phyloP scores from a whole-genome alignment of 306 rosid genomes.

The Psophocarpus tetragonolobus region DNA sequence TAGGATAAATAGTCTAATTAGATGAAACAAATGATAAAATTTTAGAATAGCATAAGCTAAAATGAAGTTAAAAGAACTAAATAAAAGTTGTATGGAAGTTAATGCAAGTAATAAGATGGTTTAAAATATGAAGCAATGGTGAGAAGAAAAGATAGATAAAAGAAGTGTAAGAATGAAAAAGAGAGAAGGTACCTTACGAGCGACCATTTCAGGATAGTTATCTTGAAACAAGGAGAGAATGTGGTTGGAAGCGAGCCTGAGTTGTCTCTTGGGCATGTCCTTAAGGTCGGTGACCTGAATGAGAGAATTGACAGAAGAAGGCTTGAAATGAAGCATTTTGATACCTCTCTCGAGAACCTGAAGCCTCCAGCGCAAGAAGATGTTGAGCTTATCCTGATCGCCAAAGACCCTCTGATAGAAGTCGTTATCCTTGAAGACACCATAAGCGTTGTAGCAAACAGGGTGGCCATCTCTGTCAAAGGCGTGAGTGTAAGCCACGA shows the following conservation, averaged over 20 bases:
- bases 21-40: too few relatives aligned
- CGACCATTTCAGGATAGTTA: conserved; percentile 91
- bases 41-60: too few relatives aligned
- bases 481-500: conserved; percentile 78
- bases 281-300: conserved; percentile 90
- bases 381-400: conserved; percentile 75
- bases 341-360: conserved; percentile 82
- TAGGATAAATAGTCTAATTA: too few relatives aligned
- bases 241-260: conserved; percentile 78
- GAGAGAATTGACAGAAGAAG: conserved; percentile 75
- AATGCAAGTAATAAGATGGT: neutral
- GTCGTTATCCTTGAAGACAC: conserved; percentile 64
- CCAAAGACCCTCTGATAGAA: conserved; percentile 79
- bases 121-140: too few relatives aligned
- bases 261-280: conserved; percentile 94
- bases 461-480: conserved; percentile 78
- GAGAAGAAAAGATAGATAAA: too few relatives aligned
- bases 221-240: conserved; percentile 87
- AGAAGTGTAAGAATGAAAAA: too few relatives aligned
- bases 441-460: conserved; percentile 85
- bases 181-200: conserved; percentile 65
- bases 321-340: conserved; percentile 67
- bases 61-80: neutral
- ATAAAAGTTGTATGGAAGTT: neutral
- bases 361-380: conserved; percentile 81